These are phyloP conservation scores for Pythium biforme DNA, from an alignment of 352 stramenopile species.

Conservation along the genomic window DNA sequence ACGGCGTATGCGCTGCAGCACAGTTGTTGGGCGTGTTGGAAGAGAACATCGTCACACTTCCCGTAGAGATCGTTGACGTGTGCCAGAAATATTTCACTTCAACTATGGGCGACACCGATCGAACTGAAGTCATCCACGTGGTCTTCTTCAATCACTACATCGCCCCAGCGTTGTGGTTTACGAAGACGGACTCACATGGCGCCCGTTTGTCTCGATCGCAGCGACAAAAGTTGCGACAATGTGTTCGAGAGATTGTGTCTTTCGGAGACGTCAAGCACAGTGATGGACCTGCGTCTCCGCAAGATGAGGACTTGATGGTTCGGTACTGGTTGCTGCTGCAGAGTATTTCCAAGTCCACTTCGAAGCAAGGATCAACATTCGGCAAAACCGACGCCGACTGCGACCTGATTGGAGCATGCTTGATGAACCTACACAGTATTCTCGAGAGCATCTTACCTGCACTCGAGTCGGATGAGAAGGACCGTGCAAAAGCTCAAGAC, in stretches of 20 bases:
- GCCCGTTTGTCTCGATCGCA: constrained; percentile 2
- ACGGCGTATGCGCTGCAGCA: too few relatives aligned
- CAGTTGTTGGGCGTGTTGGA: neutral
- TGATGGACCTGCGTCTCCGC: neutral
- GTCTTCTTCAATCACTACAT: constrained; percentile 82
- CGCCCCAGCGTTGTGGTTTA: constrained; percentile 41
- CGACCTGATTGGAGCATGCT: constrained; percentile 49
- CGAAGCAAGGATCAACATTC: neutral
- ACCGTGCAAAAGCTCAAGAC: constrained; percentile 3
- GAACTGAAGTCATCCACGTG: constrained; percentile 37
- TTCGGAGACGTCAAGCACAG: neutral
- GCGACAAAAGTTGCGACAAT: neutral
- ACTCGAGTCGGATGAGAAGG: constrained; percentile 31
- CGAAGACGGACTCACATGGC: neutral
- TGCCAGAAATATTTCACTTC: neutral
- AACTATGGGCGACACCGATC: neutral
- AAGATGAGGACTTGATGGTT: neutral
- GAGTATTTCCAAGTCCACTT: neutral
- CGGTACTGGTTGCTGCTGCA: constrained; percentile 9
- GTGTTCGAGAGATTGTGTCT: neutral
- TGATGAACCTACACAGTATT: constrained; percentile 68
- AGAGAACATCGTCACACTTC: neutral
- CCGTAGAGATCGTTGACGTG: neutral
- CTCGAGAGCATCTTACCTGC: constrained; percentile 37
- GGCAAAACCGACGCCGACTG: constrained; percentile 20